phyloP scores from a whole-genome alignment of 768 basidiomycete species.

The Xerocomellus dryophilus region DNA sequence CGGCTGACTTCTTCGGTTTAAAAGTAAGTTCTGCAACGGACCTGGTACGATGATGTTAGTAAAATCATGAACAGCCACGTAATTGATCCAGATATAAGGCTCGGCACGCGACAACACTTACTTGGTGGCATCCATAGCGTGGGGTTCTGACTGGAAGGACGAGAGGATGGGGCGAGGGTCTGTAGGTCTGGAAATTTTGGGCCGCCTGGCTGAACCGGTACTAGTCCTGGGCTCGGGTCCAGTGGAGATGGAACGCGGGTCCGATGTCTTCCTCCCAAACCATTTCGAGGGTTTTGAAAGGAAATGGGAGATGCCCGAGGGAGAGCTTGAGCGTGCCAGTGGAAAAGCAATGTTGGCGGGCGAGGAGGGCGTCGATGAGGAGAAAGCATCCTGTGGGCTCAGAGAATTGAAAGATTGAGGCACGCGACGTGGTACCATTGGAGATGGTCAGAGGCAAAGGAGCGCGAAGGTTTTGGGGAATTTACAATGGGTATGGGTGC shows the following conservation, averaged over 20 bases:
- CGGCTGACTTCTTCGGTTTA: slow-evolving; percentile 43
- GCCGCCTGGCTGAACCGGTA: slow-evolving; percentile 52
- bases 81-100: neutral
- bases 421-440: slow-evolving; percentile 53
- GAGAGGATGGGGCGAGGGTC: slow-evolving; percentile 73
- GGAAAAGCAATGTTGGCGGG: slow-evolving; percentile 40
- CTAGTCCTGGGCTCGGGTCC: slow-evolving; percentile 49
- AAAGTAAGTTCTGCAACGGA: slow-evolving; percentile 64
- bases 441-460: slow-evolving; percentile 1
- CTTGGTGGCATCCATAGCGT: slow-evolving; percentile 50
- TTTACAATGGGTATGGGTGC: neutral
- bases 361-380: slow-evolving; percentile 28
- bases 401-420: slow-evolving; percentile 38
- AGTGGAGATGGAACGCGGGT: slow-evolving; percentile 42
- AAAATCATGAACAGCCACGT: slow-evolving; percentile 2
- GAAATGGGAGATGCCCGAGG: slow-evolving; percentile 61
- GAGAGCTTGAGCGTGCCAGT: slow-evolving; percentile 57
- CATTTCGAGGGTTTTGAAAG: slow-evolving; percentile 68
- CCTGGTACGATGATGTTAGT: slow-evolving; percentile 39
- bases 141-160: slow-evolving; percentile 44
- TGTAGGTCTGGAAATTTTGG: slow-evolving; percentile 81
- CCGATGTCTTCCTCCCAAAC: slow-evolving; percentile 62
- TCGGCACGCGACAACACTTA: slow-evolving; percentile 35
- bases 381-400: slow-evolving; percentile 35
- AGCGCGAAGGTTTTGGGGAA: slow-evolving; percentile 11